These are phyloP conservation scores for Mariannaea elegans DNA, from an alignment of 2,329 filamentous ascomycete genomes.

Conservation along the genomic window DNA sequence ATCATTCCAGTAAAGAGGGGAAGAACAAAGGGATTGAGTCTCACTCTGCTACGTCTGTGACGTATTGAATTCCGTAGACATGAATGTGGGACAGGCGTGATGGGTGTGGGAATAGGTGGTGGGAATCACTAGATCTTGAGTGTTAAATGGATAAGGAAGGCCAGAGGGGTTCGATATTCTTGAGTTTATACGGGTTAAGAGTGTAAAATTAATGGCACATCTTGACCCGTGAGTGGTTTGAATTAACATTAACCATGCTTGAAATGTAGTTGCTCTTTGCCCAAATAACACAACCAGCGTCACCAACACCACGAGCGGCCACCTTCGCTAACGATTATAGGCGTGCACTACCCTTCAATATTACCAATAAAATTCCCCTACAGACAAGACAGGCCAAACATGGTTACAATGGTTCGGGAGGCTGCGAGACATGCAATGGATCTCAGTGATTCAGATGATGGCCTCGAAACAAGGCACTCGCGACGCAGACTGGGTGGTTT, in stretches of 20 bases:
- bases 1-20: slow-evolving; percentile 14
- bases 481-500: slow-evolving; percentile 4
- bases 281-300: not conserved
- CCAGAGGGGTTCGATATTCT: too few species aligned
- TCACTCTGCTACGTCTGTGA: slow-evolving; percentile 9
- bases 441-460: slow-evolving; percentile 1
- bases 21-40: slow-evolving; percentile 24
- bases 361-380: not conserved
- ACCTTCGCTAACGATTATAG: not conserved
- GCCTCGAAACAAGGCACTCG: not conserved
- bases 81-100: not conserved
- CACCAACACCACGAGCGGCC: not conserved
- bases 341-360: not conserved
- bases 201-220: too few species aligned
- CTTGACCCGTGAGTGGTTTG: too few species aligned
- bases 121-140: too few species aligned
- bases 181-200: too few species aligned
- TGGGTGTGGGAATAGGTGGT: not conserved
- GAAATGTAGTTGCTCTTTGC: too few species aligned
- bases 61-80: slow-evolving; percentile 15
- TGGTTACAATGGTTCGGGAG: slow-evolving; percentile 11
- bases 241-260: too few species aligned
- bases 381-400: not conserved
- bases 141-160: too few species aligned
- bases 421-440: slow-evolving; percentile 11